phyloP scores from a whole-genome alignment of 176 grass and related monocot species.

The Triticum turgidum region DNA sequence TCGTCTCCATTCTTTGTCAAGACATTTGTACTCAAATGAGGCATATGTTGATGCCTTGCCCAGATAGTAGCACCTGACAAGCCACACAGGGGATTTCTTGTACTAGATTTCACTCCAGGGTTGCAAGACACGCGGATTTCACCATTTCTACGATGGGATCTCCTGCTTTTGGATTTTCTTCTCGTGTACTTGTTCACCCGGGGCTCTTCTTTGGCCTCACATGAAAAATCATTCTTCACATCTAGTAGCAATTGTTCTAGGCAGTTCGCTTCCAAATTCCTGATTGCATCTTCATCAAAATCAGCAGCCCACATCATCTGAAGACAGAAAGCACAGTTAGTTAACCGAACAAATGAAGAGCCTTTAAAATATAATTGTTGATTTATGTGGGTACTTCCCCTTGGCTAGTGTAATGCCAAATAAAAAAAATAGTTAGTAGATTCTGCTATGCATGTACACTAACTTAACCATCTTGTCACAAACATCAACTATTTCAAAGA shows the following conservation, averaged over 20 bases:
- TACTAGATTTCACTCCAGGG: slow-evolving; percentile 50
- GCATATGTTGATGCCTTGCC: slow-evolving; percentile 59
- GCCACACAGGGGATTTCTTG: slow-evolving; percentile 74
- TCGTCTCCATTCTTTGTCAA: slow-evolving; percentile 53
- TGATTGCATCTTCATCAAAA: slow-evolving; percentile 80
- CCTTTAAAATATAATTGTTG: not conserved
- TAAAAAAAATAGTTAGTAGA: not conserved
- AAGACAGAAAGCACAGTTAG: slow-evolving; percentile 28
- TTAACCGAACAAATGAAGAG: slow-evolving; percentile 13
- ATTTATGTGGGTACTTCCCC: not conserved
- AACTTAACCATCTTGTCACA: not conserved
- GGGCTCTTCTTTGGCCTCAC: slow-evolving; percentile 54
- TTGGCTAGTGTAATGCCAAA: slow-evolving; percentile 4
- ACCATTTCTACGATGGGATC: slow-evolving; percentile 50
- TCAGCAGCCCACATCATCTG: slow-evolving; percentile 99
- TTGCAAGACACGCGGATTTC: slow-evolving; percentile 44
- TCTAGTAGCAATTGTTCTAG: slow-evolving; percentile 61
- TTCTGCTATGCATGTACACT: slow-evolving; percentile 17
- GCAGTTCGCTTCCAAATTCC: slow-evolving; percentile 70
- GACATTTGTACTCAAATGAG: slow-evolving; percentile 31
- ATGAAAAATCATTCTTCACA: slow-evolving; percentile 44
- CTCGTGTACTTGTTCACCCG: slow-evolving; percentile 37
- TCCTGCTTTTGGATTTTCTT: slow-evolving; percentile 66
- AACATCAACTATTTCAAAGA: slow-evolving; percentile 20
- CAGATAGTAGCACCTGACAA: slow-evolving; percentile 81